Evolutionary conservation across 768 basidiomycete species (phyloP).

Genomic region (Trametes meyenii): DNA sequence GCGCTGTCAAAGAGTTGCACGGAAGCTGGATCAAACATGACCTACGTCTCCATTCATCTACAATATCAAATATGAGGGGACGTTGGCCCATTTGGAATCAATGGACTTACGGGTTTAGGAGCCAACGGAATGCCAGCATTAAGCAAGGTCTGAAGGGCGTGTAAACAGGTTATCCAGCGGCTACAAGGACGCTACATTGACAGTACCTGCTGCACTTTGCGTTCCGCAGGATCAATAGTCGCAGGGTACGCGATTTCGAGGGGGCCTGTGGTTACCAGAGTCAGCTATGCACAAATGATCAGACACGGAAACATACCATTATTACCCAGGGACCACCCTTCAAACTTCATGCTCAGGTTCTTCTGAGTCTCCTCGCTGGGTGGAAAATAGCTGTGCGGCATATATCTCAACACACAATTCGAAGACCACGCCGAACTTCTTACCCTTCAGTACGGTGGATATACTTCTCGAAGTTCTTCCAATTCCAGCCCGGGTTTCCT

Average conservation of each 20-base stretch:
- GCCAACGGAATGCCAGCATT: constrained; percentile 24
- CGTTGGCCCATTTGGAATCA: background rate
- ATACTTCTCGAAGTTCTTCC: constrained; percentile 27
- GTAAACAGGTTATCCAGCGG: background rate
- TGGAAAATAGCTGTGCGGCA: constrained; percentile 17
- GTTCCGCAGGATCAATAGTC: constrained; percentile 21
- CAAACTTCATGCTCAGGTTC: constrained; percentile 18
- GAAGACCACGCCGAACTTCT: background rate
- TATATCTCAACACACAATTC: background rate
- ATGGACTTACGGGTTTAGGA: constrained; percentile 19
- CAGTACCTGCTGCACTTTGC: constrained; percentile 23
- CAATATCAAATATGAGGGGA: background rate
- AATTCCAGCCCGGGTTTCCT: constrained; percentile 34
- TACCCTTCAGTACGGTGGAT: constrained; percentile 29
- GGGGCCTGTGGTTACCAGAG: constrained; percentile 16
- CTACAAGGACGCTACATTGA: background rate
- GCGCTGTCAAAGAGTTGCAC: background rate
- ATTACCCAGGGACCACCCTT: constrained; percentile 25
- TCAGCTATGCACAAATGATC: background rate
- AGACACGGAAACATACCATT: constrained; percentile 16
- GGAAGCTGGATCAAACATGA: background rate
- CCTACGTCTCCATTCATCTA: constrained; percentile 30
- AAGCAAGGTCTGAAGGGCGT: constrained; percentile 16
- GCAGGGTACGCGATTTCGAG: constrained; percentile 24
- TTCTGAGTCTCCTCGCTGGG: constrained; percentile 14